Percentiles rank a stretch among this genome's conserved stretches.
These are phyloP conservation scores for Pseudogymnoascus sp. DNA, from an alignment of 2,329 filamentous ascomycete genomes.

Conservation along the genomic window DNA sequence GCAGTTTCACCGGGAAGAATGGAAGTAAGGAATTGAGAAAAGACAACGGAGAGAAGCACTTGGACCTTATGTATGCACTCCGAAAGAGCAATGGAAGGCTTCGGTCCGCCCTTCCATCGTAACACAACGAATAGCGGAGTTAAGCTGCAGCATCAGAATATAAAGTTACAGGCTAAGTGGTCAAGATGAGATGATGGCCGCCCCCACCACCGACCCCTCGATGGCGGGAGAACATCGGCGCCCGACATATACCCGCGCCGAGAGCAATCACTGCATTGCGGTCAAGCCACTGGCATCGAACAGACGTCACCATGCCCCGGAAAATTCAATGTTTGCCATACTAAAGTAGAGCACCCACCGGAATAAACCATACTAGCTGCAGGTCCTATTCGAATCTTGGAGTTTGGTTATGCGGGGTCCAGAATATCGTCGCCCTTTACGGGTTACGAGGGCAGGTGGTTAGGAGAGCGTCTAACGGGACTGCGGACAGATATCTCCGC, in stretches of 20 bases:
- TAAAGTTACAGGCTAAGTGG: conserved; percentile 4
- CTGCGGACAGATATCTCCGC: not conserved
- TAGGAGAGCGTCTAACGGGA: not conserved
- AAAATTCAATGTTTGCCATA: not conserved
- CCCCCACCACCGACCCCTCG: not conserved
- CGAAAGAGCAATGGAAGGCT: not conserved
- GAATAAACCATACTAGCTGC: not conserved
- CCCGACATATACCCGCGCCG: not conserved
- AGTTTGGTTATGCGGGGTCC: not conserved
- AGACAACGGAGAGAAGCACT: not conserved
- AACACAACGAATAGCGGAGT: not conserved
- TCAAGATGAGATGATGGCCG: not conserved
- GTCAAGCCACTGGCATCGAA: not conserved
- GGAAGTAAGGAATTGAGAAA: not conserved
- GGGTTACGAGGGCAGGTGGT: not conserved
- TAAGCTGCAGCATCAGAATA: not conserved
- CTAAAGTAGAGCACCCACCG: not conserved
- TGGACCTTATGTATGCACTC: not conserved
- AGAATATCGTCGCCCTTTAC: not conserved
- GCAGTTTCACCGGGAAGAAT: not conserved
- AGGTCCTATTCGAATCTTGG: not conserved
- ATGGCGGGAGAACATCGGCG: not conserved
- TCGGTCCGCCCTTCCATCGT: not conserved
- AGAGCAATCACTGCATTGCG: not conserved
- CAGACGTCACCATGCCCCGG: not conserved